Evolutionary conservation across 495 filamentous ascomycete genomes (phyloP).

Genomic region (Friedmanniomyces simplex): DNA sequence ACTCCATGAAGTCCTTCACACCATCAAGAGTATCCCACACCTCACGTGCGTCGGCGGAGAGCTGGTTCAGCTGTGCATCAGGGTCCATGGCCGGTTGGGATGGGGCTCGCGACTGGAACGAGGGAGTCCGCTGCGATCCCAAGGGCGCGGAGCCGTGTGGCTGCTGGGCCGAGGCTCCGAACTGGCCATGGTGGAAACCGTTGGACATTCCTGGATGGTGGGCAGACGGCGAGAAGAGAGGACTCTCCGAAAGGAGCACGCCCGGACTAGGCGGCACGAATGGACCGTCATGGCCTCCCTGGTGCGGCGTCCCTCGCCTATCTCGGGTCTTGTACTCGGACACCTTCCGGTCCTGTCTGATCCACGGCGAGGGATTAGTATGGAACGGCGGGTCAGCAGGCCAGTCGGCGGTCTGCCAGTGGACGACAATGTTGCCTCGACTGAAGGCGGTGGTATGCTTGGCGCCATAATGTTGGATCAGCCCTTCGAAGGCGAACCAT

Average conservation of each 20-base stretch:
- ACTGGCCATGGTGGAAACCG: neutral
- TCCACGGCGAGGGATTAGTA: slow-evolving; percentile 35
- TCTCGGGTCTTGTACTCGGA: neutral
- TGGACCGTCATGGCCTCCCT: neutral
- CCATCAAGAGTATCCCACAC: slow-evolving; percentile 51
- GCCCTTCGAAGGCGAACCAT: slow-evolving; percentile 61
- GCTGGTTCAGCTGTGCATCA: slow-evolving; percentile 8
- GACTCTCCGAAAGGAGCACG: slow-evolving; percentile 4
- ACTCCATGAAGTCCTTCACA: slow-evolving; percentile 52
- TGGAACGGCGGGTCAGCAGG: slow-evolving; percentile 61
- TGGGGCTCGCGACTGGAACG: neutral
- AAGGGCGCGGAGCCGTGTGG: neutral
- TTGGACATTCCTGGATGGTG: neutral
- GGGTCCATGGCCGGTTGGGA: neutral
- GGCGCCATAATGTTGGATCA: slow-evolving; percentile 70
- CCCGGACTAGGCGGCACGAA: neutral
- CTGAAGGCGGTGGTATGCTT: slow-evolving; percentile 65
- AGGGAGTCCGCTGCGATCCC: neutral
- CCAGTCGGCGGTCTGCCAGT: slow-evolving; percentile 68
- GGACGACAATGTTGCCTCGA: slow-evolving; percentile 54
- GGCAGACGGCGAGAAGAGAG: neutral
- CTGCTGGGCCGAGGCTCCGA: neutral
- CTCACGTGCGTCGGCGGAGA: slow-evolving; percentile 48
- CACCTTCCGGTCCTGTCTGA: slow-evolving; percentile 17
- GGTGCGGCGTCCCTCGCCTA: neutral